These are phyloP conservation scores for Whalleya microplaca DNA, from an alignment of 2,329 filamentous ascomycete species.

Conservation along the genomic window DNA sequence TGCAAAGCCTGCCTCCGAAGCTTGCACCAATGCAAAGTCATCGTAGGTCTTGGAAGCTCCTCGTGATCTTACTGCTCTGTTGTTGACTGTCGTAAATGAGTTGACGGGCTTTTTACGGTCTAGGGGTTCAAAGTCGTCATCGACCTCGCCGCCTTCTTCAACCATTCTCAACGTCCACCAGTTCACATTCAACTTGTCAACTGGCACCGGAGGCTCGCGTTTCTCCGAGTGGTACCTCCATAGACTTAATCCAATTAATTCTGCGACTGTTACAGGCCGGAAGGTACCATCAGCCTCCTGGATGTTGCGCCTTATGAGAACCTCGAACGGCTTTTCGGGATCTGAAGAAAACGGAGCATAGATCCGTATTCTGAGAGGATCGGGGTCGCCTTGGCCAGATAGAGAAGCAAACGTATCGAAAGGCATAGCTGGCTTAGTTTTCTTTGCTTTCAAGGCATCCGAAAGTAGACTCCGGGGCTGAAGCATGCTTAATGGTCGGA, in stretches of 20 bases:
- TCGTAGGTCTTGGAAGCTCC: conserved; percentile 79
- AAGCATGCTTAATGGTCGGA: conserved; percentile 67
- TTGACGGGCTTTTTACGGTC: conserved; percentile 74
- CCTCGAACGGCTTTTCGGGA: conserved; percentile 68
- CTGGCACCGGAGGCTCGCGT: conserved; percentile 66
- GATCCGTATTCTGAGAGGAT: conserved; percentile 75
- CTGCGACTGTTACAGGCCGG: conserved; percentile 71
- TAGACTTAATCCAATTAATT: conserved; percentile 79
- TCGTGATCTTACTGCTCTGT: conserved; percentile 63
- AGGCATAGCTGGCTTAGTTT: conserved; percentile 69
- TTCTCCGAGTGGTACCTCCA: conserved; percentile 81
- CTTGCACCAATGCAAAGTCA: conserved; percentile 79
- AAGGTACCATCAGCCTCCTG: conserved; percentile 68
- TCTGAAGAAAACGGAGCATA: conserved; percentile 73
- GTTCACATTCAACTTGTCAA: conserved; percentile 75
- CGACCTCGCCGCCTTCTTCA: conserved; percentile 81
- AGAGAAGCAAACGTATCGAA: conserved; percentile 78
- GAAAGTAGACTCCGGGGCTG: conserved; percentile 74
- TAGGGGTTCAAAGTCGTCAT: conserved; percentile 82
- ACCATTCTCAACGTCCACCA: conserved; percentile 85
- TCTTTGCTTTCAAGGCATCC: conserved; percentile 72
- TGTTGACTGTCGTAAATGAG: conserved; percentile 82
- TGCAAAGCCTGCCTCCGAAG: conserved; percentile 67
- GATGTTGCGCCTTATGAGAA: conserved; percentile 70
- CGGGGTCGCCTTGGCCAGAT: conserved; percentile 77